These are phyloP conservation scores for Coemansia guatemalensis DNA, from an alignment of 192 early-diverging fungal genomes.

Conservation along the genomic window DNA sequence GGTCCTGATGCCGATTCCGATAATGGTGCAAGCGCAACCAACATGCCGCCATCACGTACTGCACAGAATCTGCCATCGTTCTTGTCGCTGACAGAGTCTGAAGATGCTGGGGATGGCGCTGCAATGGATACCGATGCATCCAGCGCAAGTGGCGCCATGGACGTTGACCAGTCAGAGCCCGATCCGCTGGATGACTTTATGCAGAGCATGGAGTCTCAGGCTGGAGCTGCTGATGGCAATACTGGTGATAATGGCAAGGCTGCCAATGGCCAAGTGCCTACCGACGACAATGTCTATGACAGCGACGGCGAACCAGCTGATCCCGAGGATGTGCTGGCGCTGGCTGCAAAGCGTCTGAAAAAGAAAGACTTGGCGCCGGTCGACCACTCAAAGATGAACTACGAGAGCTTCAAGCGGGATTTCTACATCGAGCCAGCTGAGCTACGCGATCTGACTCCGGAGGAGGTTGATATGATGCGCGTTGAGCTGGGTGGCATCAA, in stretches of 20 bases:
- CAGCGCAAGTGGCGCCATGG: slow-evolving; percentile 25
- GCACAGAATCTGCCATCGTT: background rate
- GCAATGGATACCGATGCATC: background rate
- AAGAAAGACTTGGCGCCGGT: slow-evolving; percentile 88
- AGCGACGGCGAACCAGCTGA: slow-evolving; percentile 49
- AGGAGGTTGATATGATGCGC: slow-evolving; percentile 82
- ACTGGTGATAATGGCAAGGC: slow-evolving; percentile 7
- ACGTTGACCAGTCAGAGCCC: slow-evolving; percentile 55
- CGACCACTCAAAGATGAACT: slow-evolving; percentile 82
- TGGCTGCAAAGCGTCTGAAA: slow-evolving; percentile 84
- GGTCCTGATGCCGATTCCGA: slow-evolving; percentile 23
- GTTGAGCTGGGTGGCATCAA: slow-evolving; percentile 90
- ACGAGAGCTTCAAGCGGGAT: slow-evolving; percentile 86
- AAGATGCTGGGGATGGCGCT: background rate
- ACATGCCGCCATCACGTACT: background rate
- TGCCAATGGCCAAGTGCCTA: slow-evolving; percentile 32
- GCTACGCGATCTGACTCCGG: slow-evolving; percentile 72
- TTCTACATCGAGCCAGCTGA: slow-evolving; percentile 97
- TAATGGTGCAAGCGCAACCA: background rate
- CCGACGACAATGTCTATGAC: slow-evolving; percentile 53
- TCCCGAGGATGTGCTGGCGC: slow-evolving; percentile 69
- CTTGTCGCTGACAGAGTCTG: background rate
- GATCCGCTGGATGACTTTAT: slow-evolving; percentile 88
- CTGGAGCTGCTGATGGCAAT: slow-evolving; percentile 53
- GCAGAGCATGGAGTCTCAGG: slow-evolving; percentile 75